phyloP scores from a whole-genome alignment of 139 green algal species.

The Tetraselmis chui region DNA sequence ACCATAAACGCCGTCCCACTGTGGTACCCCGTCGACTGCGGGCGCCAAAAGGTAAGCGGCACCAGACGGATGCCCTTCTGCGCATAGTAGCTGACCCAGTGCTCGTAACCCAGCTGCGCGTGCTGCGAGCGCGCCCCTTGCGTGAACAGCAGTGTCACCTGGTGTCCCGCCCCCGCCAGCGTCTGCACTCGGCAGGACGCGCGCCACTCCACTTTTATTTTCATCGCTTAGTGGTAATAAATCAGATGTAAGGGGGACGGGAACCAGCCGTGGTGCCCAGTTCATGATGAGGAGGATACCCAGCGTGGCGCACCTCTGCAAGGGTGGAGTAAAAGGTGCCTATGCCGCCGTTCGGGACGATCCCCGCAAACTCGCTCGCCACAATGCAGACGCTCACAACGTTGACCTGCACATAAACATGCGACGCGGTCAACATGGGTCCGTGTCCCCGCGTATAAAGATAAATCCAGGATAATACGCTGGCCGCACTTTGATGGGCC shows the following conservation, averaged over 20 bases:
- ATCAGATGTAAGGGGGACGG: too few relatives aligned
- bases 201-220: too few relatives aligned
- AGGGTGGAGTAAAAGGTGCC: conserved; percentile 25
- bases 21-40: background rate
- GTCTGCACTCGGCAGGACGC: too few relatives aligned
- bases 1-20: background rate
- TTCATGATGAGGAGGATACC: too few relatives aligned
- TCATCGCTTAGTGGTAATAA: too few relatives aligned
- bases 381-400: conserved; percentile 11
- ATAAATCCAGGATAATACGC: background rate
- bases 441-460: background rate
- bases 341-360: conserved; percentile 26
- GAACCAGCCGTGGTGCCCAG: too few relatives aligned
- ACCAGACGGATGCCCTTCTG: conserved; percentile 1
- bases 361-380: conserved; percentile 21
- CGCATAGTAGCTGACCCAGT: conserved; percentile 5
- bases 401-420: background rate
- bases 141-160: conserved; percentile 13
- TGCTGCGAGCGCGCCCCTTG: conserved; percentile 7
- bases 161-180: conserved; percentile 2
- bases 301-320: conserved; percentile 6
- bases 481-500: background rate
- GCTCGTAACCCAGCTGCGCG: background rate
- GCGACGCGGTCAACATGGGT: background rate
- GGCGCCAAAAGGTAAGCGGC: background rate